Evolutionary conservation across 129 eudicot genomes (phyloP), one percentile per base, ranked within the genome.

Genomic region (Pittosporum tobira): DNA sequence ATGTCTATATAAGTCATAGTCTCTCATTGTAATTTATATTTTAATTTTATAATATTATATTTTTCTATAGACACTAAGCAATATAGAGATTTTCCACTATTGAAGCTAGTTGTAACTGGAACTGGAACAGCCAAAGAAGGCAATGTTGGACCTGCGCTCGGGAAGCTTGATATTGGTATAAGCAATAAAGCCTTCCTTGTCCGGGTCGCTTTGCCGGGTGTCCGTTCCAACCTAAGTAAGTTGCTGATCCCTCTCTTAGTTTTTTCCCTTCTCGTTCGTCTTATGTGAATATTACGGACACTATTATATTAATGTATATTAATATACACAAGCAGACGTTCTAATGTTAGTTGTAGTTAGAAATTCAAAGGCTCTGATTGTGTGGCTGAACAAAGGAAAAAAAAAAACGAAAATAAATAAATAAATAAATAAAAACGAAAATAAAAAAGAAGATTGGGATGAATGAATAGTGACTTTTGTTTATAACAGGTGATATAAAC

Each of bases 181-280:
- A 71, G 80, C 47, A 62, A 65, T 30, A 64, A 66, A 36, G 95
- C 84, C 12, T 86, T 79, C 64, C 51, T 79, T 43, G 73, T 82
- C 26, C 84, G 70, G 45, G 87, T 79, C 71, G 81, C 90, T 57
- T 61, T 86, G 21, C 87, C 95, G 5, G 95, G 95, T 64, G 77
- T 79, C 54, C 59, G 71, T 60, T 58, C 63, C 65, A 78, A 80
- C 9, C 69, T 62, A 31, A 71, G 94, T 84, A 63, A 77, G 94
- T 65, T 21, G 1, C 45, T 29, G 13, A 45, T 29, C 21, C 9
- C 19, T 15, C 47, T 20, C 18, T 59, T 22, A 34, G 1, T 45
- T 5, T n/a, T 51, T 57, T 12, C 53, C 31, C 40, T 1, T 19
- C 61, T 25, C 54, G 3, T 38, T 52, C 2, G 4, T 18, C 29